Evolutionary conservation across 1,284 basidiomycete species (phyloP).

Genomic region (Ustilago tritici): DNA sequence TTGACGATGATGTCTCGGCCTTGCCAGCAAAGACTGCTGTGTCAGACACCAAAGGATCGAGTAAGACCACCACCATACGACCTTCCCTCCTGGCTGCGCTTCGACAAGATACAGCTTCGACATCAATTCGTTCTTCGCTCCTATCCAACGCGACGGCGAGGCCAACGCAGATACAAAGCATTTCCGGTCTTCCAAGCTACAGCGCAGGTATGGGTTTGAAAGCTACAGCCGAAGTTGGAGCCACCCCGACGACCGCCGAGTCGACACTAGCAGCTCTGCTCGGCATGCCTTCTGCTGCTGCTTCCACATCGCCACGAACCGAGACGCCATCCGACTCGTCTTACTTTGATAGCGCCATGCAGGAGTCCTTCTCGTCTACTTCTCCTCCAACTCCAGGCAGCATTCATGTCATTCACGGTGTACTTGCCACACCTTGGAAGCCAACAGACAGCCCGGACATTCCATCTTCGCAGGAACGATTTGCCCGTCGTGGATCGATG

Average conservation of each 20-base stretch:
- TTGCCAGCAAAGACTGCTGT: not conserved
- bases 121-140: conserved; percentile 5
- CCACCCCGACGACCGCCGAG: conserved; percentile 22
- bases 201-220: conserved; percentile 9
- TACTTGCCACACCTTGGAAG: conserved; percentile 40
- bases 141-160: not conserved
- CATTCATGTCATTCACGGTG: conserved; percentile 36
- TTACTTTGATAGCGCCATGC: conserved; percentile 47
- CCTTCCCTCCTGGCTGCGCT: conserved; percentile 41
- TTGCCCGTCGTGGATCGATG: conserved; percentile 19
- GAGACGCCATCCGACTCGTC: conserved; percentile 47
- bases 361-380: conserved; percentile 35
- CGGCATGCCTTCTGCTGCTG: conserved; percentile 38
- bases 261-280: conserved; percentile 43
- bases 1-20: not conserved
- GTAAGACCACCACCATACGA: conserved; percentile 14
- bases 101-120: conserved; percentile 16
- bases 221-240: conserved; percentile 8
- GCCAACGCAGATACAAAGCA: not conserved
- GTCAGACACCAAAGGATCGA: conserved; percentile 5
- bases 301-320: conserved; percentile 31
- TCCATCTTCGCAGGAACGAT: conserved; percentile 15
- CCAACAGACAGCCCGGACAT: not conserved
- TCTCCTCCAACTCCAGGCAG: conserved; percentile 49
- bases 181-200: conserved; percentile 24